phyloP scores from a whole-genome alignment of 2,329 filamentous ascomycete species.

The Talaromyces amestolkiae region DNA sequence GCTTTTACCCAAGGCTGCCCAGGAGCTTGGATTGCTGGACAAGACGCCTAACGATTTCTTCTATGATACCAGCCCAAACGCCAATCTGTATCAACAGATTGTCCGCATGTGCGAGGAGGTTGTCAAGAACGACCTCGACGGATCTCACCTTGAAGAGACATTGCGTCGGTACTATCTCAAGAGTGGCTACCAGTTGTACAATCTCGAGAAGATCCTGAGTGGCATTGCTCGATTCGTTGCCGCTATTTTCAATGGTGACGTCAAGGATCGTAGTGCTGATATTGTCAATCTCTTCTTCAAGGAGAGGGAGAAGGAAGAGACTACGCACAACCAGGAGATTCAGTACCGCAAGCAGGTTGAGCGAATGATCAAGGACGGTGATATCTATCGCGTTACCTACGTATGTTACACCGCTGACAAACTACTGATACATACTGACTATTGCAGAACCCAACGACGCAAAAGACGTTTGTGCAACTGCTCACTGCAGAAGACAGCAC shows the following conservation, averaged over 20 bases:
- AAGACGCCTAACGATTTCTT: conserved; percentile 76
- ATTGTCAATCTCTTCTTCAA: conserved; percentile 83
- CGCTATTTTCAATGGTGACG: conserved; percentile 78
- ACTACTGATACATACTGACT: neutral
- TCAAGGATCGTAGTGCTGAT: conserved; percentile 90
- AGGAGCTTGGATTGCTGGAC: conserved; percentile 78
- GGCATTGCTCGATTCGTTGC: conserved; percentile 77
- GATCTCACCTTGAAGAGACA: conserved; percentile 81
- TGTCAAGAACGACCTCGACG: conserved; percentile 77
- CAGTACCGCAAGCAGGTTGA: conserved; percentile 88
- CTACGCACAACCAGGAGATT: conserved; percentile 85
- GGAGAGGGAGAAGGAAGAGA: conserved; percentile 77
- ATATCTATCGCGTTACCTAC: conserved; percentile 85
- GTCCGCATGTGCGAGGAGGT: conserved; percentile 83
- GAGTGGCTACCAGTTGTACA: conserved; percentile 90
- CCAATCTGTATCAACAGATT: conserved; percentile 81
- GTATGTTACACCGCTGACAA: conserved; percentile 57
- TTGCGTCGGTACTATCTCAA: conserved; percentile 88
- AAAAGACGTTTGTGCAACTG: conserved; percentile 71
- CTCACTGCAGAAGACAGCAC: conserved; percentile 81
- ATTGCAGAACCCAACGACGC: conserved; percentile 61
- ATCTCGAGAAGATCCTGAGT: conserved; percentile 81
- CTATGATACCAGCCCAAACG: conserved; percentile 58
- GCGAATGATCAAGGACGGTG: conserved; percentile 86
- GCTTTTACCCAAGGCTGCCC: conserved; percentile 73